These are phyloP conservation scores for Arthrobotrys musiformis DNA, from an alignment of 2,329 filamentous ascomycete species.

Conservation along the genomic window DNA sequence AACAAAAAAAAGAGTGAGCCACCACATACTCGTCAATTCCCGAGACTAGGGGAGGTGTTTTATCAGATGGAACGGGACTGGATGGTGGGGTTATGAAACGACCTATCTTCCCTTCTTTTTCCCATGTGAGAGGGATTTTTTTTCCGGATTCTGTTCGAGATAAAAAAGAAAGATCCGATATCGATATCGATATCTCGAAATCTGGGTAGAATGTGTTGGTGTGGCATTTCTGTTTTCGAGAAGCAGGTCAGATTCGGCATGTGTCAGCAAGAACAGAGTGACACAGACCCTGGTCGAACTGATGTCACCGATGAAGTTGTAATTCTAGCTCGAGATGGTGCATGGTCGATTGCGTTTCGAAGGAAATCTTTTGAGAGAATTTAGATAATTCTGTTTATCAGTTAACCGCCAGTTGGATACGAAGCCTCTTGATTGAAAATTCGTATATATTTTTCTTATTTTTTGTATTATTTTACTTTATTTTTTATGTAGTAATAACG, in stretches of 20 bases:
- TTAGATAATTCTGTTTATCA: slow-evolving; percentile 6
- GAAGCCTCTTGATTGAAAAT: not conserved
- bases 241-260: slow-evolving; percentile 16
- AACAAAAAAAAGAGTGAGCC: not conserved
- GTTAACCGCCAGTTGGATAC: not conserved
- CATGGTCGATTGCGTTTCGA: not conserved
- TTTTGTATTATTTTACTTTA: not conserved
- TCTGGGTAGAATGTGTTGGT: slow-evolving; percentile 17
- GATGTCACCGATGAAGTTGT: slow-evolving; percentile 17
- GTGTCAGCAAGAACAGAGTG: slow-evolving; percentile 1
- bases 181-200: not conserved
- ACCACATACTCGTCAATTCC: not conserved
- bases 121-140: slow-evolving; percentile 13
- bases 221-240: slow-evolving; percentile 5
- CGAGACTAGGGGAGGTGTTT: not conserved
- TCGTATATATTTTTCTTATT: not conserved
- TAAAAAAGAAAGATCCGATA: not conserved
- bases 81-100: not conserved
- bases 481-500: not conserved
- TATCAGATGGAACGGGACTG: not conserved
- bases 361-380: slow-evolving; percentile 1
- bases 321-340: slow-evolving; percentile 2
- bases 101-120: not conserved
- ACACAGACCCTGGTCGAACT: not conserved
- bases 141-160: not conserved